Base-by-base conservation (phyloP, 2,329 filamentous ascomycete species). In the Myriosclerotinia scirpicola region DNA sequence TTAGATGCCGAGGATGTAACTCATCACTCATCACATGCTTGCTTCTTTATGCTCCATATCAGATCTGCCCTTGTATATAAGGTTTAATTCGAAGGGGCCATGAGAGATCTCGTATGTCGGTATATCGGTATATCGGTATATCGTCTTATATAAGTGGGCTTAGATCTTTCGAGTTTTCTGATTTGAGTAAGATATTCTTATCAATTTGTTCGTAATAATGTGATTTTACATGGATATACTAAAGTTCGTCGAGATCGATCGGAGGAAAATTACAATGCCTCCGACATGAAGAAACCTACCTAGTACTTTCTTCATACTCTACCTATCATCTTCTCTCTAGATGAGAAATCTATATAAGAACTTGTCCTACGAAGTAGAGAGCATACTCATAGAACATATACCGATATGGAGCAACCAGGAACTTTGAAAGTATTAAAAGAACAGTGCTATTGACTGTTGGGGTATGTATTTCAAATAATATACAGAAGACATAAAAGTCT, bases 381-480 rank as follows among this genome's bases (percentile, higher is more conserved):
- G 30, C 30, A 60, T 50, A 12, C n/a, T 38, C 2, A 50, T 38
- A 48, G 20, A 26, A 59, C 44, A 40, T 15, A 59, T 38, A 40
- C 26, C 42, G 22, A 40, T 59, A 63, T 26, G 22, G 30, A 34
- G 2, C 2, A 34, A 34, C 30, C 53, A 22, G 26, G 42, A 42
- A 30, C 30, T 38, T 50, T 59, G 44, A 44, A 60, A 53, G 64
- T 66, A 70, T 64, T 70, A 55, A 53, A 69, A 70, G 54, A 52
- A 68, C 68, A 72, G 66, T 69, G 17, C 61, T 30, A 62, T 44
- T 52, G 68, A 71, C 73, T 72, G 72, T 69, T 44, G 68, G 71
- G 71, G 72, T 74, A 71, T 73, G 69, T 70, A 60, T 4, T 52
- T 50, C 58, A 71, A 71, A 65, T 71, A 72, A 69, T 72, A 66